Evolutionary conservation across 441 rosid species (phyloP), one percentile per base, ranked within the genome.

Genomic region (Theobroma grandiflorum): DNA sequence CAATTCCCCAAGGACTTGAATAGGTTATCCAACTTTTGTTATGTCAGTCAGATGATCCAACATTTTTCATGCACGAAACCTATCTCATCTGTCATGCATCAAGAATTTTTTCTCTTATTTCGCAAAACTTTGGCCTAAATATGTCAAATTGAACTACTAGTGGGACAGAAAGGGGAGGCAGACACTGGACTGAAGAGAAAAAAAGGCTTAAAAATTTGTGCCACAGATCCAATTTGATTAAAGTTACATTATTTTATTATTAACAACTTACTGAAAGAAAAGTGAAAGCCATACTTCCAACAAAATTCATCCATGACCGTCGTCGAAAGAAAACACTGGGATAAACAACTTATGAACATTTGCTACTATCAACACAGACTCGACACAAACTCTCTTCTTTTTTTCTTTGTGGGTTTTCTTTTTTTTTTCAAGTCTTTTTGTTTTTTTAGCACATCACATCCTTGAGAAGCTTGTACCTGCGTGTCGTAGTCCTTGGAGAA

Each of bases 381-480:
- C 2, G 37, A 55, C 45, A 66, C 38, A 43, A 38, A 22, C 8
- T 14, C 9, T 26, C 4, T 20, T 12, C 14, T 14, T 45, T 12
- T 20, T 57, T 52, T 81, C 26, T 71, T 38, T 45, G 16, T 6
- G 42, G 33, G 40, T 22, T 69, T 42, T 53, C 49, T 52, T 74
- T 47, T 42, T 8, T 45, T 18, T n/a, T 50, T 70, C 1, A 53
- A 18, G 70, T 43, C 20, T 82, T 72, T 1, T n/a, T 11, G 7
- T 40, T 37, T 6, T 11, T 40, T 16, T 81, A 94, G 77, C 98
- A 94, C 98, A 96, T 93, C 74, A 96, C 99, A 83, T 96, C 99
- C 92, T 96, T 96, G 82, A 96, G 99, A 75, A 96, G 97, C 98
- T 96, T 96, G 90, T 96, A 96, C 97, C 98, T 90, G 80, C 99